phyloP scores from a whole-genome alignment of 345 rosid genomes.

The Aquilaria yunnanensis region DNA sequence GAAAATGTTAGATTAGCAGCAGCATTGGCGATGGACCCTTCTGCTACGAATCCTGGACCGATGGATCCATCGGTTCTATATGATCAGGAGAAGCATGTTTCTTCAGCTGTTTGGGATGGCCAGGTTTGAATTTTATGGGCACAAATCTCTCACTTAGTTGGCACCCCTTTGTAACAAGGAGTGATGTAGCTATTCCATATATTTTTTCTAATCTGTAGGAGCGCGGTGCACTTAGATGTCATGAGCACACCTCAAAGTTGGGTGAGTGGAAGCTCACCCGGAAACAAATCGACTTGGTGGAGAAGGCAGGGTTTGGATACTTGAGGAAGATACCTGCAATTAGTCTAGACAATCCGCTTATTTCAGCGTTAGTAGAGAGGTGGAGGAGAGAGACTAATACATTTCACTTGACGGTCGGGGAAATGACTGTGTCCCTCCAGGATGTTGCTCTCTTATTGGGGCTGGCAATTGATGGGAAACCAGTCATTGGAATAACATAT shows the following conservation, averaged over 20 bases:
- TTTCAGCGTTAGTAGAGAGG: slow-evolving; percentile 88
- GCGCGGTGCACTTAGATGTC: slow-evolving; percentile 98
- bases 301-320: slow-evolving; percentile 84
- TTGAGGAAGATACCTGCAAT: slow-evolving; percentile 87
- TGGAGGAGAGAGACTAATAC: slow-evolving; percentile 98
- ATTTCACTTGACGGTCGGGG: slow-evolving; percentile 80
- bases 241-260: slow-evolving; percentile 89
- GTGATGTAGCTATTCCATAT: too few species aligned
- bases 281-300: slow-evolving; percentile 74
- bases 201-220: slow-evolving; percentile 32
- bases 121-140: slow-evolving; percentile 31
- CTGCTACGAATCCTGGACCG: slow-evolving; percentile 62
- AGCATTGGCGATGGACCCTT: slow-evolving; percentile 37
- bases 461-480: slow-evolving; percentile 79
- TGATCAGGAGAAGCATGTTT: slow-evolving; percentile 84
- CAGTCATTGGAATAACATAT: slow-evolving; percentile 87
- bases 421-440: slow-evolving; percentile 86
- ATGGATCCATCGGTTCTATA: slow-evolving; percentile 51
- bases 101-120: slow-evolving; percentile 84
- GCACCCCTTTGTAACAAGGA: too few species aligned
- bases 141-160: too few species aligned
- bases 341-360: slow-evolving; percentile 88
- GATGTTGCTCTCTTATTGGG: slow-evolving; percentile 80
- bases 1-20: slow-evolving; percentile 7
- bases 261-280: slow-evolving; percentile 81